Evolutionary conservation across 2,329 filamentous ascomycete species (phyloP).

Genomic region (Penicillium sp.): DNA sequence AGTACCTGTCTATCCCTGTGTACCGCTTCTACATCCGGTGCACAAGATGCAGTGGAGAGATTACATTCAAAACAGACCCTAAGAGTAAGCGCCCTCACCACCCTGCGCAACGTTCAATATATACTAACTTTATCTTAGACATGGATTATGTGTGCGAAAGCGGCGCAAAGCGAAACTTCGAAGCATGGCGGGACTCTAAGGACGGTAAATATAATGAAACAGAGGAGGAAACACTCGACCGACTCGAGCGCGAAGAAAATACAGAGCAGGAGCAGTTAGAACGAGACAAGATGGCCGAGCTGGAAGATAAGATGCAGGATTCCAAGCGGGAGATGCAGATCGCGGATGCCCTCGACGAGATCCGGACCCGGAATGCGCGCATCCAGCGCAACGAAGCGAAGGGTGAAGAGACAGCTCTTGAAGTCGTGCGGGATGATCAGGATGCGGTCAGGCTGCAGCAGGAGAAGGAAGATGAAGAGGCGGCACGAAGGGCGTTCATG

Average conservation of each 20-base stretch:
- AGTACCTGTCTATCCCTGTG: conserved; percentile 84
- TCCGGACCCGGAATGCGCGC: conserved; percentile 84
- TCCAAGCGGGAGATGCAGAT: conserved; percentile 95
- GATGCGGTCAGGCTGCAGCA: conserved; percentile 62
- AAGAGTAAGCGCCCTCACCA: conserved; percentile 47
- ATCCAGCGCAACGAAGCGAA: conserved; percentile 74
- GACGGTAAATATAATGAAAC: conserved; percentile 66
- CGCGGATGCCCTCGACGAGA: conserved; percentile 93
- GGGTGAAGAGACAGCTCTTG: conserved; percentile 55
- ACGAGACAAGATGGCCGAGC: conserved; percentile 87
- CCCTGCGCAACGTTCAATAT: too few relatives aligned
- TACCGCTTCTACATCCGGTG: conserved; percentile 90
- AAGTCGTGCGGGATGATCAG: conserved; percentile 59
- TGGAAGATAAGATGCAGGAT: conserved; percentile 91
- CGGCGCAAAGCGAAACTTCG: conserved; percentile 89
- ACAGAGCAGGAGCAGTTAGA: conserved; percentile 67
- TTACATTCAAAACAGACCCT: conserved; percentile 91
- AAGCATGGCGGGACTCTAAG: conserved; percentile 77
- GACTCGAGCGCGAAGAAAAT: conserved; percentile 74
- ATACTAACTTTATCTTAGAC: conserved; percentile 32
- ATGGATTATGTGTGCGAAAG: conserved; percentile 82
- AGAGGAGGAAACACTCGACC: conserved; percentile 80
- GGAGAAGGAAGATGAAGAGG: conserved; percentile 81
- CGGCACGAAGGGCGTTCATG: conserved; percentile 75
- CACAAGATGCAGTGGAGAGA: conserved; percentile 80